Evolutionary conservation across 2,329 filamentous ascomycete species (phyloP), one percentile per base, ranked within the genome.

Genomic region (Fusarium equiseti): DNA sequence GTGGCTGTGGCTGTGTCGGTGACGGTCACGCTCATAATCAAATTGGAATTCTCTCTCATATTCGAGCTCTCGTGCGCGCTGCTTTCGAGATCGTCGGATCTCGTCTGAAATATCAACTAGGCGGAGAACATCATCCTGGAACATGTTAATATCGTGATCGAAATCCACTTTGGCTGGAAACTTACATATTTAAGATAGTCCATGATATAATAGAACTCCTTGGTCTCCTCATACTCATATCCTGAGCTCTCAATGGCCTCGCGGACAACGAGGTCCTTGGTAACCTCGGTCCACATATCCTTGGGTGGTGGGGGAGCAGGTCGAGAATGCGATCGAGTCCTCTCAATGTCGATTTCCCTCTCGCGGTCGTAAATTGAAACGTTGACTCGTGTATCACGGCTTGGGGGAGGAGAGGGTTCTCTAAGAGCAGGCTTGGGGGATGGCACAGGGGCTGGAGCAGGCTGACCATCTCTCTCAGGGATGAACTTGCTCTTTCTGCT

Each of bases 211-310:
- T 92, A 98, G 81, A 94, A 97, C 68, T 87, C 89, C 57, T 94
- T 91, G 0, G 93, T 96, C 85, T 98, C 95, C 78, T 98, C 94
- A 77, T 91, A 98, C 65, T 93, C 90, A 80, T 97, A 98, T 5
- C 93, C 93, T 77, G 91, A 83, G 75, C 91, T 86, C 73, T 97
- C 91, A 70, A 98, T 92, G 20, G 96, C 96, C 78, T 98, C 94
- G 55, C 91, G 90, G 63, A 91, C 86, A 18, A 98, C 93, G 38
- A 98, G 82, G 73, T 97, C 95, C 82, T 97, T 97, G 48, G 95
- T 97, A 74, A 99, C 94, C 81, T 98, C 96, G 0, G 96, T 99
- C 95, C 95, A 98, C 84, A 97, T 92, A 64, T 91, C 89, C 59
- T 88, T 86, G 32, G 86, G 82, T 54, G 81, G 76, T 57, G 75